A percentile compares a stretch with the other conserved stretches of the same genome.
phyloP scores from a whole-genome alignment of 1,139 yeast genomes.

The Geotrichum reessii region DNA sequence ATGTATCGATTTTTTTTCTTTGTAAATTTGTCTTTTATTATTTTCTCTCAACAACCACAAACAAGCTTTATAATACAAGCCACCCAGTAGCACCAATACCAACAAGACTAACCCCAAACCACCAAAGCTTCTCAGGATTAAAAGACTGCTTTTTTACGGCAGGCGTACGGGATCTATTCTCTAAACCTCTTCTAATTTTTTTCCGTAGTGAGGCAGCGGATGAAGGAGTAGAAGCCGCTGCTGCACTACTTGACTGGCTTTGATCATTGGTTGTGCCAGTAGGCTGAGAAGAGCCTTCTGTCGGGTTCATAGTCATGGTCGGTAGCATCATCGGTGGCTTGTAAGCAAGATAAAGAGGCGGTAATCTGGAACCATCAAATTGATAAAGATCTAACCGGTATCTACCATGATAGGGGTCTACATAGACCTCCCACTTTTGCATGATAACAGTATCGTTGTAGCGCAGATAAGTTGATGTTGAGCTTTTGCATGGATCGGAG shows the following conservation, averaged over 20 bases:
- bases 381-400: constrained; percentile 67
- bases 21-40: background rate
- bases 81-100: constrained; percentile 41
- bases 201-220: constrained; percentile 33
- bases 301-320: constrained; percentile 83
- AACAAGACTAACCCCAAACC: constrained; percentile 40
- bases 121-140: constrained; percentile 51
- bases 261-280: constrained; percentile 25
- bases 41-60: background rate
- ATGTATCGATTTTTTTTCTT: too few species aligned
- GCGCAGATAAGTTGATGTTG: constrained; percentile 57
- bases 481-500: constrained; percentile 65
- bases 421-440: constrained; percentile 49
- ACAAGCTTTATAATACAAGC: constrained; percentile 24
- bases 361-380: constrained; percentile 76
- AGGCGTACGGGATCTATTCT: constrained; percentile 71
- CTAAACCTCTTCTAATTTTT: constrained; percentile 64
- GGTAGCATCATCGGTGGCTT: constrained; percentile 96
- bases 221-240: constrained; percentile 20
- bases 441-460: constrained; percentile 64
- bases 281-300: constrained; percentile 40
- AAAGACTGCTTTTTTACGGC: constrained; percentile 50
- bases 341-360: constrained; percentile 86
- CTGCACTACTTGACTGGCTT: constrained; percentile 22
- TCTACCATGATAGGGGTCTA: constrained; percentile 80